phyloP scores from a whole-genome alignment of 352 stramenopile species.

The Phytopythium chamaehyphon region DNA sequence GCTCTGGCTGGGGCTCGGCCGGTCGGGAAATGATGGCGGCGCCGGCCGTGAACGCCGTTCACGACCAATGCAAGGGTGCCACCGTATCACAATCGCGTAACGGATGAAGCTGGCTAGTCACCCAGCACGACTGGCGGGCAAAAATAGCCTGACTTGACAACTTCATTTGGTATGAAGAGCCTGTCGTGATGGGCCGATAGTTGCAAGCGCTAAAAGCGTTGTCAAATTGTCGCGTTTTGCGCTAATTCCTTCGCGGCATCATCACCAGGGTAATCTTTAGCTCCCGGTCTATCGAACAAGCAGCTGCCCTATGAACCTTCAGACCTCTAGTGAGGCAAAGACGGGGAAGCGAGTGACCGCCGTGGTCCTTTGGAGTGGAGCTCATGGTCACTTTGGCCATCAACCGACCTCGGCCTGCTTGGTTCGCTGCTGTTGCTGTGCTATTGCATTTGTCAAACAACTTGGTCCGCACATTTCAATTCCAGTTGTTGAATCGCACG shows the following conservation, averaged over 20 bases:
- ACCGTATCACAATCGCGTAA: conserved; percentile 2
- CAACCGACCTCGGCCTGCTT: too few relatives aligned
- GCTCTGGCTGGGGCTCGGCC: neutral
- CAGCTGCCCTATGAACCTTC: too few relatives aligned
- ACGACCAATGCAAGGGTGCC: neutral
- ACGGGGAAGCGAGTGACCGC: too few relatives aligned
- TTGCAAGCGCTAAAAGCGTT: neutral
- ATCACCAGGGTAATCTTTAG: neutral
- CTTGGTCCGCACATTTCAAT: too few relatives aligned
- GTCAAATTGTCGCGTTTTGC: conserved; percentile 3
- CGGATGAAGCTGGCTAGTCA: neutral
- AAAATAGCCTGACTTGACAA: neutral
- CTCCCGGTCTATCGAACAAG: too few relatives aligned
- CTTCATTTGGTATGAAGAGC: neutral
- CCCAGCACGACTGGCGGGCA: neutral
- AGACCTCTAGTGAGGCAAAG: too few relatives aligned
- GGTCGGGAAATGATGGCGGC: neutral
- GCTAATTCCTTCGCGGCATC: neutral
- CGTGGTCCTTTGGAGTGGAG: too few relatives aligned
- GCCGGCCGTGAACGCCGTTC: neutral
- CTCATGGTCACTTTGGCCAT: too few relatives aligned
- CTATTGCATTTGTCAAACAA: too few relatives aligned
- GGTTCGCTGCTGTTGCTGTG: too few relatives aligned
- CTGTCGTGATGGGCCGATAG: conserved; percentile 1
- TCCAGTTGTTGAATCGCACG: too few relatives aligned